Evolutionary conservation across 257 asterid species (phyloP).

Genomic region (Nemophila menziesii): DNA sequence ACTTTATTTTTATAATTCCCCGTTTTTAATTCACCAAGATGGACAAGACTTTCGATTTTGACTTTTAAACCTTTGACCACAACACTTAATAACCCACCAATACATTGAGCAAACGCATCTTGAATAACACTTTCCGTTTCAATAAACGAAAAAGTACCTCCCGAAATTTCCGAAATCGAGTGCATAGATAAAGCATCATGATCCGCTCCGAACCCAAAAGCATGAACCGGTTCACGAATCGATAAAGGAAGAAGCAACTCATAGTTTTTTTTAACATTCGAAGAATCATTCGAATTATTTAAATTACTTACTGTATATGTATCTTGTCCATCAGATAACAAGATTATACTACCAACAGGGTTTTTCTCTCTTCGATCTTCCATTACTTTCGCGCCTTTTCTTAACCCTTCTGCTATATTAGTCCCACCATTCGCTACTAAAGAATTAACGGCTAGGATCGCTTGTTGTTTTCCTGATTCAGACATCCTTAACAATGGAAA

Average conservation of each 20-base stretch:
- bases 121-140: conserved; percentile 94
- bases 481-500: conserved; percentile 88
- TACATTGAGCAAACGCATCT: conserved; percentile 98
- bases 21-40: conserved; percentile 44
- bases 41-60: conserved; percentile 37
- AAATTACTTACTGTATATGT: conserved; percentile 61
- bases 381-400: conserved; percentile 85
- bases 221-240: conserved; percentile 66
- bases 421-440: conserved; percentile 93
- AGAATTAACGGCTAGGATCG: conserved; percentile 79
- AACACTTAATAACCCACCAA: conserved; percentile 92
- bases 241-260: conserved; percentile 67
- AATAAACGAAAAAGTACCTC: conserved; percentile 94
- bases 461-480: conserved; percentile 76
- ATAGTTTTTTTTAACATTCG: no score
- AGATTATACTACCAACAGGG: conserved; percentile 74
- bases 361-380: conserved; percentile 76
- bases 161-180: conserved; percentile 80
- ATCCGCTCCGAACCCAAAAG: conserved; percentile 85
- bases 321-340: conserved; percentile 92
- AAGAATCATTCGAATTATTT: conserved; percentile 19
- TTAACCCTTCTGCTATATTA: conserved; percentile 90
- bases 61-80: conserved; percentile 68
- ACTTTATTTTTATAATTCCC: conserved; percentile 66
- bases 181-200: conserved; percentile 93